phyloP scores from a whole-genome alignment of 306 rosid genomes.

The Neltuma alba region DNA sequence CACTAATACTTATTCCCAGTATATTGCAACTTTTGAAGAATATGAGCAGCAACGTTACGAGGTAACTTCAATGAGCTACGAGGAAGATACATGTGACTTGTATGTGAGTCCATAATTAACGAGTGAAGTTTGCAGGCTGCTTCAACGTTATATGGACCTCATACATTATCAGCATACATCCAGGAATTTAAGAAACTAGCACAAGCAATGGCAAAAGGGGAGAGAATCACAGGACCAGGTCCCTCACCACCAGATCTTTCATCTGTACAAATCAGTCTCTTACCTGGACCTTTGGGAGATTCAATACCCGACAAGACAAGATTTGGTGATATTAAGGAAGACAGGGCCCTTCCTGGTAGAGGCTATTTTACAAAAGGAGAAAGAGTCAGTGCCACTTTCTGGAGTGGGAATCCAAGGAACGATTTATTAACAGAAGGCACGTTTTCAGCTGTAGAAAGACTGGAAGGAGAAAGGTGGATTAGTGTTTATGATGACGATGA shows the following conservation, averaged over 20 bases:
- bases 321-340: constrained; percentile 75
- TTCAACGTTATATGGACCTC: constrained; percentile 88
- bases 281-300: constrained; percentile 50
- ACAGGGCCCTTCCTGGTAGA: constrained; percentile 48
- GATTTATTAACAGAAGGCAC: constrained; percentile 85
- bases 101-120: constrained; percentile 3
- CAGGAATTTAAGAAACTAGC: constrained; percentile 87
- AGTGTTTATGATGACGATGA: constrained; percentile 75
- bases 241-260: constrained; percentile 78
- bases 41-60: constrained; percentile 77
- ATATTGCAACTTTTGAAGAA: constrained; percentile 81
- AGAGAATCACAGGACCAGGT: constrained; percentile 37
- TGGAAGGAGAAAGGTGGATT: constrained; percentile 60
- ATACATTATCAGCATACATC: constrained; percentile 80
- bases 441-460: constrained; percentile 69
- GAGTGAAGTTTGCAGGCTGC: constrained; percentile 59
- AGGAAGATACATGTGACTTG: neutral
- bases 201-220: constrained; percentile 64
- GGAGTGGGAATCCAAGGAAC: constrained; percentile 78
- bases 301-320: constrained; percentile 50
- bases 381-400: constrained; percentile 61
- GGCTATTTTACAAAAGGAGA: constrained; percentile 65
- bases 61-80: constrained; percentile 36
- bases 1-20: constrained; percentile 83
- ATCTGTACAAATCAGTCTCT: constrained; percentile 44